Evolutionary conservation across 1,284 basidiomycete species (phyloP), one percentile per base, ranked within the genome.

Genomic region (Apiotrichum sp.): DNA sequence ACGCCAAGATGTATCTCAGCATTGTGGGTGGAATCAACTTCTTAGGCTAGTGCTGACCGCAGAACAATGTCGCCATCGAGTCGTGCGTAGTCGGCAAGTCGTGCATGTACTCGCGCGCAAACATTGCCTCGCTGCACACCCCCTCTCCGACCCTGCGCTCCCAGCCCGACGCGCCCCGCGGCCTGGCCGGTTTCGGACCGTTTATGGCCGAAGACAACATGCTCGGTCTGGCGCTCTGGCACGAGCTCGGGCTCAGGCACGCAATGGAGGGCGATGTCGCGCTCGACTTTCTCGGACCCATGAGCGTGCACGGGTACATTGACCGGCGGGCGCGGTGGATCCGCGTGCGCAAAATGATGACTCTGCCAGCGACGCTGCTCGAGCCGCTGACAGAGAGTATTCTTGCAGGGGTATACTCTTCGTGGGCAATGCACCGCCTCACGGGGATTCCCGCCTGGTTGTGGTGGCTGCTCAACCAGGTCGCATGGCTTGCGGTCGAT

Each of bases 1-100:
- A 98, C 69, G 95, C 95, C 13, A 98, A 96, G 75, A 98, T 98
- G 95, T 99, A 99, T 70, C 81, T 98, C 52, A 93, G 93, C 8
- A 91, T 99, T 73, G 76, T 76, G 57, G 68, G 74, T 66, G 2
- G 4, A 2, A 13, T 7, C n/a, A 22, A 22, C 22, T 22, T 22
- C 22, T 22, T 22, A 22, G 22, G 22, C 54, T 53, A 9, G 45
- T 46, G n/a, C 22, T 22, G 22, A 22, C 22, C 36, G 8, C 54
- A 76, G 75, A 74, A 77, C 64, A 66, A 85, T 0, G 78, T 88
- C 47, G 86, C 86, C 4, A 78, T 97, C 55, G 96, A 97, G 52
- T 95, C 91, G 0, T 99, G 96, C 72, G 91, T 98, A 11, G 88
- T 98, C 63, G 96, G 96, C 63, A 99, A 99, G 77, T 93, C 91